Conservation (phyloP, 1,284 basidiomycete genomes). For the Abortiporus biennis region DNA sequence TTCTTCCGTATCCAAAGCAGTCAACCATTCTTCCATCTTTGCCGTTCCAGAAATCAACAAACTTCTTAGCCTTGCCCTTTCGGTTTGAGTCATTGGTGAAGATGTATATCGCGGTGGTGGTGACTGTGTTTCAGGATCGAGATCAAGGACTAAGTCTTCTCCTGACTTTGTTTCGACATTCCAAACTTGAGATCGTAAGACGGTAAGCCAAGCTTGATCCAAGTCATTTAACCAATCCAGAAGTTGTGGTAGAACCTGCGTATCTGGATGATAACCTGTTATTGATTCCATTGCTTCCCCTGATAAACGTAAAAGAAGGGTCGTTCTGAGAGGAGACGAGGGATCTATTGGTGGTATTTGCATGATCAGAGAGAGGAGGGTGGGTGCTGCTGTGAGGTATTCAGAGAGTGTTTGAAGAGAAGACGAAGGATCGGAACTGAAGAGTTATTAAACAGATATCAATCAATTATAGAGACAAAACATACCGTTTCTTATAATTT, state of each 20-base stretch:
- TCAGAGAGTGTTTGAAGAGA: conserved; percentile 44
- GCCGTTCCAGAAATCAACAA: conserved; percentile 53
- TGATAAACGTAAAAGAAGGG: conserved; percentile 63
- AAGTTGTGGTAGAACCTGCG: conserved; percentile 39
- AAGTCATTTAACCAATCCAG: conserved; percentile 63
- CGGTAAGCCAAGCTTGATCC: conserved; percentile 64
- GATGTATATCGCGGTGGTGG: conserved; percentile 25
- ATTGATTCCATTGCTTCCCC: conserved; percentile 55
- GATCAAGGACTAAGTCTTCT: conserved; percentile 36
- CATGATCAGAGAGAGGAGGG: conserved; percentile 52
- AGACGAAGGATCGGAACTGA: conserved; percentile 50
- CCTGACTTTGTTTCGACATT: conserved; percentile 41
- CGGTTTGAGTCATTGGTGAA: conserved; percentile 56
- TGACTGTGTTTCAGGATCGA: conserved; percentile 18
- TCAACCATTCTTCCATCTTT: conserved; percentile 63
- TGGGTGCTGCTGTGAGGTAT: conserved; percentile 52
- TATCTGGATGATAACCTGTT: conserved; percentile 46
- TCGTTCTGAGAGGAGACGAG: conserved; percentile 56
- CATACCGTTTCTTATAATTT: conserved; percentile 68
- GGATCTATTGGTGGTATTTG: conserved; percentile 68
- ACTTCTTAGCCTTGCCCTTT: conserved; percentile 58
- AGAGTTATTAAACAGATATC: not conserved
- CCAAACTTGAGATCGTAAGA: conserved; percentile 59
- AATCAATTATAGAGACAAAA: conserved; percentile 8
- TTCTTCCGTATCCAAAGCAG: conserved; percentile 13